Evolutionary conservation across 2,329 filamentous ascomycete species (phyloP).

Genomic region (Aureobasidium uvarum): DNA sequence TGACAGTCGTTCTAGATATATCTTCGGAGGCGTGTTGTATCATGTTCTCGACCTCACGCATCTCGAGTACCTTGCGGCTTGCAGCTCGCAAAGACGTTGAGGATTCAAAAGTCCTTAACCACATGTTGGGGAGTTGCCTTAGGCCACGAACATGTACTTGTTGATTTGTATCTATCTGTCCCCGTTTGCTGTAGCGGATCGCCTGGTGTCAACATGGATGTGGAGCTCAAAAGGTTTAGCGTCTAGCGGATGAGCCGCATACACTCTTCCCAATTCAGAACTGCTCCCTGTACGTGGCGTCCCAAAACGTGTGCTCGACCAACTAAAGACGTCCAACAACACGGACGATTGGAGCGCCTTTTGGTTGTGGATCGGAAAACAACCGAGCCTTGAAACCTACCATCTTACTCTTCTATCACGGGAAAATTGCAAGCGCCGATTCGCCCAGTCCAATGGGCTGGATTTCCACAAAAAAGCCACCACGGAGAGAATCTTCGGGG

Average conservation of each 20-base stretch:
- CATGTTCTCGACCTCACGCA: neutral
- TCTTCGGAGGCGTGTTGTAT: neutral
- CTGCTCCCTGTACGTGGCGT: neutral
- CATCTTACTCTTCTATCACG: neutral
- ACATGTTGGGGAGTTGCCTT: neutral
- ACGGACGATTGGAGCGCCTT: neutral
- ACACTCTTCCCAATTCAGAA: neutral
- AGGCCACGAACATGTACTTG: neutral
- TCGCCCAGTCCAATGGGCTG: no score
- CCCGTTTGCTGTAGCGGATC: neutral
- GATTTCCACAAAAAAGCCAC: no score
- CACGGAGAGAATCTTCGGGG: no score
- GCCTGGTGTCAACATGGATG: neutral
- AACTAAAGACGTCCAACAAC: neutral
- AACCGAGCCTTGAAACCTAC: neutral
- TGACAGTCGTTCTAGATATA: neutral
- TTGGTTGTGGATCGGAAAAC: neutral
- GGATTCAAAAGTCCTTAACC: neutral
- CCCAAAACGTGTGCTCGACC: neutral
- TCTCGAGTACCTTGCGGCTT: neutral
- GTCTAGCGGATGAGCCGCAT: neutral
- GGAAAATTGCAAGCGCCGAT: neutral
- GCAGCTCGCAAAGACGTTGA: neutral
- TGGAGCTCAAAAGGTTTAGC: neutral
- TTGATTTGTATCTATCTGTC: neutral